Percentiles rank a stretch among this genome's conserved stretches.
Conservation (phyloP, 2,329 filamentous ascomycete genomes). For the Rutstroemia sp. region DNA sequence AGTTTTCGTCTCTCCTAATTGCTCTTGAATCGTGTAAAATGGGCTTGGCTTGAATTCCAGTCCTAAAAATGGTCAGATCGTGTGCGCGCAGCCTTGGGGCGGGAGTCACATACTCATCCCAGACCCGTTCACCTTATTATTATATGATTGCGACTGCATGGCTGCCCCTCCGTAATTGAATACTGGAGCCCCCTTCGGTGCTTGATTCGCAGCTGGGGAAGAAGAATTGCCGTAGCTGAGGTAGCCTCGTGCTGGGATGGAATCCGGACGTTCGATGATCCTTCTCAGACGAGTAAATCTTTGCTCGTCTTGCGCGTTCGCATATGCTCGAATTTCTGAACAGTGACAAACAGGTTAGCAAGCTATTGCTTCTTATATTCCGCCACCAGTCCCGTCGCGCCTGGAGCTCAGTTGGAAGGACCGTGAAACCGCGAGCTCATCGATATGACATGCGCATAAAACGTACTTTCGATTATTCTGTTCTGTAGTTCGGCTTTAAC, state of each 20-base stretch:
- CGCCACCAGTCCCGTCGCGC: background rate
- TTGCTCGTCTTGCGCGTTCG: constrained; percentile 15
- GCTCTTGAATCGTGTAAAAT: constrained; percentile 67
- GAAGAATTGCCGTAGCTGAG: constrained; percentile 9
- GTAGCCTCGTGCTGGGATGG: background rate
- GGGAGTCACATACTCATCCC: constrained; percentile 8
- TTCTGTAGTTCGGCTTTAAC: constrained; percentile 77
- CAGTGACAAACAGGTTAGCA: constrained; percentile 5
- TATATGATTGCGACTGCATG: constrained; percentile 7
- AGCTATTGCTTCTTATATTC: background rate
- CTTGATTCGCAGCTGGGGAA: constrained; percentile 13
- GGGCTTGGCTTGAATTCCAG: constrained; percentile 68
- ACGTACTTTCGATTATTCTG: constrained; percentile 72
- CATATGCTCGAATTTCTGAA: constrained; percentile 20
- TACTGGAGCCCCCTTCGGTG: background rate
- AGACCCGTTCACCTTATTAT: background rate
- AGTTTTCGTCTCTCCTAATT: constrained; percentile 56
- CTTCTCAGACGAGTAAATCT: constrained; percentile 23
- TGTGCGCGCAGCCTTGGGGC: background rate
- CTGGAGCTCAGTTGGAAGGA: background rate
- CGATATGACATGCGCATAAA: background rate
- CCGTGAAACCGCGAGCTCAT: background rate
- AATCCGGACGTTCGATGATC: constrained; percentile 22
- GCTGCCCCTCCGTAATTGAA: background rate
- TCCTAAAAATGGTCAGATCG: constrained; percentile 18